Conservation (phyloP, 2,329 filamentous ascomycete species). For the Aspergillus hortae region DNA sequence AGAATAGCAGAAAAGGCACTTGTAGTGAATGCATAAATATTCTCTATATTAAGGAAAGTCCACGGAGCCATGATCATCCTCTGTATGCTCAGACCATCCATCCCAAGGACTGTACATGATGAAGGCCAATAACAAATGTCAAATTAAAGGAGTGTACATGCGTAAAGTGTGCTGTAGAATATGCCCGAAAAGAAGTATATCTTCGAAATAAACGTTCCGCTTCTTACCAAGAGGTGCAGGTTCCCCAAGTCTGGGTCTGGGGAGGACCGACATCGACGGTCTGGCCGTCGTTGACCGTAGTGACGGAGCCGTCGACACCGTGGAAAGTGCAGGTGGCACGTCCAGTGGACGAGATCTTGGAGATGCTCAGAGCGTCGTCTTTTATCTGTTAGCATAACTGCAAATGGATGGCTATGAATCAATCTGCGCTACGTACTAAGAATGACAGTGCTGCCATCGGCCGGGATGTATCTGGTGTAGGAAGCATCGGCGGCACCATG, state of each 20-base stretch:
- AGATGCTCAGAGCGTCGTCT: constrained; percentile 21
- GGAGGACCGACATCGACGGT: constrained; percentile 22
- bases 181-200: too few species aligned
- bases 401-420: background rate
- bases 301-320: constrained; percentile 17
- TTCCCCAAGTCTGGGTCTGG: constrained; percentile 19
- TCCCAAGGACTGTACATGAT: background rate
- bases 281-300: constrained; percentile 11
- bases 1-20: too few species aligned
- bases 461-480: constrained; percentile 16
- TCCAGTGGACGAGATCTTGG: constrained; percentile 11
- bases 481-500: constrained; percentile 17
- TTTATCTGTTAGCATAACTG: background rate
- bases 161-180: too few species aligned
- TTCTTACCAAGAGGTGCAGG: constrained; percentile 7
- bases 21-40: background rate
- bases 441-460: constrained; percentile 8
- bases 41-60: background rate
- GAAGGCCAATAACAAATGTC: too few species aligned
- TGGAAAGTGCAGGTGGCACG: constrained; percentile 18
- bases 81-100: too few species aligned
- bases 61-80: too few species aligned
- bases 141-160: too few species aligned
- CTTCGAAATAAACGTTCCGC: background rate
- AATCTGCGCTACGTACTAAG: constrained; percentile 13